Evolutionary conservation across 192 early-diverging fungal genomes (phyloP).

Genomic region (Cetraspora pellucida): DNA sequence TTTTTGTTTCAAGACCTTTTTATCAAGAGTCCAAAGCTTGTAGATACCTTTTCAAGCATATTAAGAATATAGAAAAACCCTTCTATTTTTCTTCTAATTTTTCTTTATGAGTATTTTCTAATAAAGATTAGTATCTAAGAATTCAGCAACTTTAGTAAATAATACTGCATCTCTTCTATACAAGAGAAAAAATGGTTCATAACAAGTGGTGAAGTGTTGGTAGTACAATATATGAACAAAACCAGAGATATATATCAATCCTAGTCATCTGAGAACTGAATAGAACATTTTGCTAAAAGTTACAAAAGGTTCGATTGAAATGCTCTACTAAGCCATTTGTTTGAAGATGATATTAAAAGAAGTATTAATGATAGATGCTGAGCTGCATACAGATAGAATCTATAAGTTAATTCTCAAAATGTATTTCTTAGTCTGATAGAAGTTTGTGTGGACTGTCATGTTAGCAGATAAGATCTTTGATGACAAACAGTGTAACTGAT

Average conservation of each 20-base stretch:
- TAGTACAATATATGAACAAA: too few species aligned
- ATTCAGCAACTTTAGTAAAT: neutral
- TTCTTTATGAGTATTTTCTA: neutral
- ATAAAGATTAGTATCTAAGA: neutral
- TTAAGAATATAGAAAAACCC: neutral
- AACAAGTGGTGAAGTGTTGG: too few species aligned
- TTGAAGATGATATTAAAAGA: neutral
- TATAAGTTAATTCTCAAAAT: neutral
- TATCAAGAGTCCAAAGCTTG: neutral
- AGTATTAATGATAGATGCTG: neutral
- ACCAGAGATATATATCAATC: too few species aligned
- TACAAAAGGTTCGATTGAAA: neutral
- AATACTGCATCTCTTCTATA: too few species aligned
- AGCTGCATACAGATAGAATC: neutral
- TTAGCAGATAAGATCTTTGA: conserved; percentile 18
- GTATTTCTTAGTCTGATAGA: neutral
- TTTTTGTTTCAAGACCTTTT: neutral
- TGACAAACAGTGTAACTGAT: neutral
- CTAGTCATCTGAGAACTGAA: too few species aligned
- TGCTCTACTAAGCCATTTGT: neutral
- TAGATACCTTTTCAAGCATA: neutral
- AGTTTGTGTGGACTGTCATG: conserved; percentile 11
- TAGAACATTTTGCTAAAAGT: neutral
- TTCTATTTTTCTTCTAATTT: neutral
- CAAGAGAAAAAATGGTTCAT: too few species aligned